Base-by-base conservation (phyloP, 164 flowering plant species). In the Umbilicus rupestris region DNA sequence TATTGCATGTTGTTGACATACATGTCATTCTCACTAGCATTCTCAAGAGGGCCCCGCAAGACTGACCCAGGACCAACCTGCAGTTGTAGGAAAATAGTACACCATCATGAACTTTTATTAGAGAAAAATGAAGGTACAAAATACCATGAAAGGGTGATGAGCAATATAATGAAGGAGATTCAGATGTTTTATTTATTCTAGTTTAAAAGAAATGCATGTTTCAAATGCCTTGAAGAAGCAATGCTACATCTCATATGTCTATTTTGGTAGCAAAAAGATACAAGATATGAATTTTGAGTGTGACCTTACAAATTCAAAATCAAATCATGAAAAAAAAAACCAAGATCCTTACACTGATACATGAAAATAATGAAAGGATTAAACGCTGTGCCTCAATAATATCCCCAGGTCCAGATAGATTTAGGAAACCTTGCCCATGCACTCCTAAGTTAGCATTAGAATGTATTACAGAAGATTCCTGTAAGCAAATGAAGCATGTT, bases 11-110 rank as follows among this genome's bases (percentile, higher is more conserved):
- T 50, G n/a, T 39, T 33, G 69, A 78, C 94, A 78, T 80, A 93
- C 97, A 77, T 65, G 66, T 71, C 65, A 76, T 74, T 72, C 6
- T 44, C 42, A 59, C 81, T 82, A 28, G 85, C 82, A 79, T 82
- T 81, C 69, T 82, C 76, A 68, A 86, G 66, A 10, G 96, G 97
- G 66, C 87, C 96, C 37, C 82, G 87, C 68, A 93, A 73, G 70
- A 78, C 65, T 67, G 98, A 87, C 73, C 92, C 92, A 70, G 88
- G 86, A 37, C 88, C 97, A 79, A 93, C 85, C 98, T 93, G 74
- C 74, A 84, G 41, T 19, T 30, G 16, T 20, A 2, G 60, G 58
- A 52, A 31, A 17, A 31, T 7, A 62, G 37, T 6, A 15, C 42
- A 33, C 39, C 20, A 62, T 16, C 37, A 16, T 12, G 41, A n/a